Base-by-base conservation (phyloP, 2,329 filamentous ascomycete species). In the Pseudopyricularia javanii region DNA sequence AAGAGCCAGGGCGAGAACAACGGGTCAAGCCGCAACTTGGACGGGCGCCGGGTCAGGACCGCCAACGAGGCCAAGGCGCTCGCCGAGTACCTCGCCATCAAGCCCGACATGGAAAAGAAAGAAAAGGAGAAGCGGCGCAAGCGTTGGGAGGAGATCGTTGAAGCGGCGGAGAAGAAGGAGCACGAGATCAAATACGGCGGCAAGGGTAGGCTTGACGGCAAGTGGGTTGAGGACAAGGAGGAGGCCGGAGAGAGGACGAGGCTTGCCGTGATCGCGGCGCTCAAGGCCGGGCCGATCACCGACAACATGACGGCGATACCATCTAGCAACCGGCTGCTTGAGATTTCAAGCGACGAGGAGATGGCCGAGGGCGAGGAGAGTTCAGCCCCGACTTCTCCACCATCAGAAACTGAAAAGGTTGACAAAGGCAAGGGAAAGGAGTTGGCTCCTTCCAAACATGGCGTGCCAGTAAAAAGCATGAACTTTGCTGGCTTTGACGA, bases 211-310 rank as follows among this genome's bases (percentile, higher is more conserved):
- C 68, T 96, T 40, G 89, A 96, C 62, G 89, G 88, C 0, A 86
- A 91, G 64, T 98, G 91, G 90, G 83, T 97, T 40, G 93, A 98
- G 65, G 86, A 89, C 58, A 95, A 94, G 68, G 91, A 96, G 60
- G 90, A 95, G 64, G 86, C 86, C 26, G 85, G 81, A 58, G 89
- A 94, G 70, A 85, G 86, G 66, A 91, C 90, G 0, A 74, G 87
- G 40, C 82, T 88, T 59, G 87, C 87, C 3, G 86, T 91, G 6
- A 63, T 86, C 45, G 80, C 78, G 49, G 84, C 82, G 7, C 83
- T 90, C 72, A 83, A 81, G 67, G 72, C 75, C 15, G 82, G 82
- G 2, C 73, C 74, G 52, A 80, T 78, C 62, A 79, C 74, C 56
- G 82, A 85, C 69, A 82, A 81, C 58, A 60, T 82, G 2, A 62